Evolutionary conservation across 2,329 filamentous ascomycete species (phyloP).

Genomic region (Cladosporium sp.): DNA sequence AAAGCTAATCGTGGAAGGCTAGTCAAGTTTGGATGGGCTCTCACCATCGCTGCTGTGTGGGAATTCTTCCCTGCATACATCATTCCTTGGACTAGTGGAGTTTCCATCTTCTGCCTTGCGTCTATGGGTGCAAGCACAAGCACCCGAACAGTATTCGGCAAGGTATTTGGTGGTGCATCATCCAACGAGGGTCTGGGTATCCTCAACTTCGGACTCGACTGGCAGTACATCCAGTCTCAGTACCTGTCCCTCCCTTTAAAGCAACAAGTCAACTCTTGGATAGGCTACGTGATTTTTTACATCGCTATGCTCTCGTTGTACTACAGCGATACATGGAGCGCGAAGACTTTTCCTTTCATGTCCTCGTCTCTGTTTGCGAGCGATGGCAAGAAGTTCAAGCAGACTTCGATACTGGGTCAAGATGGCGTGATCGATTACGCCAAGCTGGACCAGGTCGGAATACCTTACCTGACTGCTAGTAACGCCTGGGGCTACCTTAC

Average conservation of each 20-base stretch:
- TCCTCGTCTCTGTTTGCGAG: conserved; percentile 41
- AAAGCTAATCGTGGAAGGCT: background rate
- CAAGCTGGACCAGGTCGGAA: conserved; percentile 39
- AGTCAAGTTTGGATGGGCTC: background rate
- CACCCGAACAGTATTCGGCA: conserved; percentile 43
- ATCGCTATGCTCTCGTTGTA: conserved; percentile 50
- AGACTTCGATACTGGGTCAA: conserved; percentile 24
- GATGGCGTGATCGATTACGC: background rate
- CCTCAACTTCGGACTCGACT: conserved; percentile 49
- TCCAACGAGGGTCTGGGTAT: conserved; percentile 53
- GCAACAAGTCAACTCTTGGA: conserved; percentile 40
- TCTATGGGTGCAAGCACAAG: conserved; percentile 47
- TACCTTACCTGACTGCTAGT: conserved; percentile 38
- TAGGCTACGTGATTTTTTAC: conserved; percentile 49
- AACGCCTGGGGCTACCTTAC: conserved; percentile 14
- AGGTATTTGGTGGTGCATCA: conserved; percentile 49
- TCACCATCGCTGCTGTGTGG: conserved; percentile 28
- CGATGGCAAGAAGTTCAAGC: conserved; percentile 43
- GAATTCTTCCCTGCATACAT: conserved; percentile 55
- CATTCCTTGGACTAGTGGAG: conserved; percentile 52
- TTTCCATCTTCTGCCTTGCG: conserved; percentile 53
- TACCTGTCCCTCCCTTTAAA: conserved; percentile 49
- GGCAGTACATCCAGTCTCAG: conserved; percentile 54
- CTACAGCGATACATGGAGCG: conserved; percentile 47
- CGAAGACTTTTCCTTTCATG: conserved; percentile 51